Evolutionary conservation across 306 rosid species (phyloP).

Genomic region (Sicyos edulis): DNA sequence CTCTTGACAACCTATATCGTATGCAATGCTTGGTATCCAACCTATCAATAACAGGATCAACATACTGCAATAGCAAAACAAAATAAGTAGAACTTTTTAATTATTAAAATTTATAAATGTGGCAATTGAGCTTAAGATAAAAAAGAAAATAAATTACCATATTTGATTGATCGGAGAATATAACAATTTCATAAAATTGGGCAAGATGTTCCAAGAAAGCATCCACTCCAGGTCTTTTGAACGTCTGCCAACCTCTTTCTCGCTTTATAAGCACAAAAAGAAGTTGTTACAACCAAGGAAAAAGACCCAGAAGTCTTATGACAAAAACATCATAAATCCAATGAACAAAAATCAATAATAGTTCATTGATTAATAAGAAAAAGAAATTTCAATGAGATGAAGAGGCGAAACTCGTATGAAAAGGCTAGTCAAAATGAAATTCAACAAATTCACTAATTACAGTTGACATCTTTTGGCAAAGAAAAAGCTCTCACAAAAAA

Average conservation of each 20-base stretch:
- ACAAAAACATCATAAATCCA: background rate
- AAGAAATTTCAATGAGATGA: background rate
- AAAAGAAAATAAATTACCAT: conserved; percentile 48
- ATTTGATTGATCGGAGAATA: conserved; percentile 77
- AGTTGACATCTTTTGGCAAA: background rate
- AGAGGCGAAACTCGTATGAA: background rate
- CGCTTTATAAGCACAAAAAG: conserved; percentile 52
- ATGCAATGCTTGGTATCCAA: conserved; percentile 82
- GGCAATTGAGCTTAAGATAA: conserved; percentile 20
- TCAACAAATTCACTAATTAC: background rate
- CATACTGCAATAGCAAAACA: conserved; percentile 53
- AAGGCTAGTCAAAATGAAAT: conserved; percentile 4
- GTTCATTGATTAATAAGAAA: background rate
- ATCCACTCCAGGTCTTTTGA: conserved; percentile 97
- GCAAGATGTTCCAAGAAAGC: conserved; percentile 93
- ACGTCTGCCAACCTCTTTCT: conserved; percentile 95
- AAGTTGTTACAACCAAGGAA: conserved; percentile 20
- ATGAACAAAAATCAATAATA: background rate
- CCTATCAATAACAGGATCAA: conserved; percentile 89
- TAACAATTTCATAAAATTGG: conserved; percentile 73
- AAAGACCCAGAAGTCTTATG: conserved; percentile 6
- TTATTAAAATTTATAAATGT: background rate
- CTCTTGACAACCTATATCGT: conserved; percentile 71
- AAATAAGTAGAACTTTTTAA: conserved; percentile 17
- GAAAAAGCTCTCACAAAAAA: background rate